A percentile compares a stretch with the other conserved stretches of the same genome.
Conservation (phyloP, 441 rosid genomes). For the Adansonia rubrostipa region DNA sequence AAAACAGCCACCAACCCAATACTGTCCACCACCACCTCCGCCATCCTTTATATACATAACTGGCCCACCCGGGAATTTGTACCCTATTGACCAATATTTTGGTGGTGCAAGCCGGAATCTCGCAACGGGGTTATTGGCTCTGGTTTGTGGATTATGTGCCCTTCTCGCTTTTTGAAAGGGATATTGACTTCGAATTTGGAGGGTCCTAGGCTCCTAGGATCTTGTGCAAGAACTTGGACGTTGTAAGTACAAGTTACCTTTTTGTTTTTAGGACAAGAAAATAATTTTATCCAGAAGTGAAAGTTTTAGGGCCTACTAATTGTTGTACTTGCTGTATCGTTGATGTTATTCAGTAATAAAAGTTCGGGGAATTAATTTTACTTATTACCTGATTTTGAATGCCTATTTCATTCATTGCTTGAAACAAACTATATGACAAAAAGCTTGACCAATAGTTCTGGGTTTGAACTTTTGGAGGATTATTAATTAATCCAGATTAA, state of each 20-base stretch:
- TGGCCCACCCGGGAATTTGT: conserved; percentile 77
- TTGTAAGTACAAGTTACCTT: neutral
- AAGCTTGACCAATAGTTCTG: no score
- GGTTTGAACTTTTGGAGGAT: no score
- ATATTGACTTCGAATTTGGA: conserved; percentile 25
- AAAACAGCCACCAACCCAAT: conserved; percentile 45
- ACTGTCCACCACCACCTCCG: conserved; percentile 65
- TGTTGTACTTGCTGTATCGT: neutral
- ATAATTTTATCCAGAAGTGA: neutral
- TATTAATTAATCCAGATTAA: no score
- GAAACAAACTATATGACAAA: no score
- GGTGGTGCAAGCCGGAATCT: conserved; percentile 30
- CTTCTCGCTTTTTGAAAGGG: conserved; percentile 38
- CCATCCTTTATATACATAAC: conserved; percentile 63
- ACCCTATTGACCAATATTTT: conserved; percentile 58
- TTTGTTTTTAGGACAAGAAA: neutral
- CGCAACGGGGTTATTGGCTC: conserved; percentile 29
- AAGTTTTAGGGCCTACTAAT: neutral
- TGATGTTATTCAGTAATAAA: neutral
- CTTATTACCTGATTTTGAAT: neutral
- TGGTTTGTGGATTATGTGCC: conserved; percentile 49
- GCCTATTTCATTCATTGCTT: neutral
- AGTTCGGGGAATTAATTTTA: neutral
- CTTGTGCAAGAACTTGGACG: neutral
- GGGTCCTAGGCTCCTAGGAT: neutral